Evolutionary conservation across 2,329 filamentous ascomycete genomes (phyloP).

Genomic region (Colletotrichum echinochloae): DNA sequence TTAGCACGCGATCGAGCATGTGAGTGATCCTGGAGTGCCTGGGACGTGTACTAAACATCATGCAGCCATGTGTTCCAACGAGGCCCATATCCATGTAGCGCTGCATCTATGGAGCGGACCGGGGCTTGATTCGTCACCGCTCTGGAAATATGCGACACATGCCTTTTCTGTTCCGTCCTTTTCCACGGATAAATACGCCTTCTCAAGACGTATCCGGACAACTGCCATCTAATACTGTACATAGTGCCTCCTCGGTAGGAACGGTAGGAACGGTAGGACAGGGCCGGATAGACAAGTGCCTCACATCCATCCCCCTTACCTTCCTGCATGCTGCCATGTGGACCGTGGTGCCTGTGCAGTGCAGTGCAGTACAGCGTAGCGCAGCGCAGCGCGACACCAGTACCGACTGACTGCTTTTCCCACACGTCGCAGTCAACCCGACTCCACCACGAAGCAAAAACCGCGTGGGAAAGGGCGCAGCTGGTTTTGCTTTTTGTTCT

Average conservation of each 20-base stretch:
- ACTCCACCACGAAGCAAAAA: neutral
- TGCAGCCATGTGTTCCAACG: neutral
- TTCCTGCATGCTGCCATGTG: neutral
- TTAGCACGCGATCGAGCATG: neutral
- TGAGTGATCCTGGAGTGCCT: neutral
- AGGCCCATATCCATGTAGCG: neutral
- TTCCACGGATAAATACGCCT: neutral
- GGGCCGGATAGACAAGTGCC: neutral
- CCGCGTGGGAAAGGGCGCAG: neutral
- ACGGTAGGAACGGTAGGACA: neutral
- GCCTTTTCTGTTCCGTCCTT: constrained; percentile 1
- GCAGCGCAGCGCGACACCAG: neutral
- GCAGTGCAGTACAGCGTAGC: neutral
- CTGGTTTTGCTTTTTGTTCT: constrained; percentile 14
- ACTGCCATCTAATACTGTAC: neutral
- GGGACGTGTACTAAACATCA: neutral
- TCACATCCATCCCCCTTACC: too few relatives aligned
- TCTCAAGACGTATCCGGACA: neutral
- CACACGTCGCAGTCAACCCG: neutral
- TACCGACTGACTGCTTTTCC: neutral
- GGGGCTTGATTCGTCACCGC: constrained; percentile 4
- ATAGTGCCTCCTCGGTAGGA: too few relatives aligned
- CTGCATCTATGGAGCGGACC: neutral
- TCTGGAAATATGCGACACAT: constrained; percentile 2
- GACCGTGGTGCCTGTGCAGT: neutral